These are phyloP conservation scores for Penicillium cinerascens DNA, from an alignment of 495 filamentous ascomycete genomes.

Conservation along the genomic window DNA sequence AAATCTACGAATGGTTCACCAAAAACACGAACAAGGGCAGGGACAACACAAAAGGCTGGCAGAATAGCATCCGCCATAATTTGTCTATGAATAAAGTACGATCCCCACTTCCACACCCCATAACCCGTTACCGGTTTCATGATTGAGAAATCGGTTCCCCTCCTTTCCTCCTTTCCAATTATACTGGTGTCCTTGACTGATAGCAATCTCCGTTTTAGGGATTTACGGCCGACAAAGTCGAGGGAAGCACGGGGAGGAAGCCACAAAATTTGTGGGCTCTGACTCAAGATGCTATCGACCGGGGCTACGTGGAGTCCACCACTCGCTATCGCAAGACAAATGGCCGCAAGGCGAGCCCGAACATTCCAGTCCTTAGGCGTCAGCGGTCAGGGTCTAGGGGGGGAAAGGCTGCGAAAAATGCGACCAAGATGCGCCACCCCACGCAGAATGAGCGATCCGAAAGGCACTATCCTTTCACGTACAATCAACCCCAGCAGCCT, in stretches of 20 bases:
- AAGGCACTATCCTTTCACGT: constrained; percentile 7
- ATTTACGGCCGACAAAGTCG: constrained; percentile 57
- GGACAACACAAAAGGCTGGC: constrained; percentile 75
- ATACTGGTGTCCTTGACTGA: constrained; percentile 7
- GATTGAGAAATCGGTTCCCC: background rate
- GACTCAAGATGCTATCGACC: constrained; percentile 54
- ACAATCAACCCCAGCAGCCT: constrained; percentile 2
- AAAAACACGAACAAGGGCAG: constrained; percentile 74
- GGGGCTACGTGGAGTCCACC: constrained; percentile 68
- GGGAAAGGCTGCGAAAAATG: constrained; percentile 47
- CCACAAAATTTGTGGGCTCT: constrained; percentile 63
- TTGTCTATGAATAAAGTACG: constrained; percentile 93
- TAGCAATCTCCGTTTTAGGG: constrained; percentile 43
- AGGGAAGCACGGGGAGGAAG: constrained; percentile 51
- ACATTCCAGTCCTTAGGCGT: constrained; percentile 44
- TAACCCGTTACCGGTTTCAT: background rate
- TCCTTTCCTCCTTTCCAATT: constrained; percentile 2
- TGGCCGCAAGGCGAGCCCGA: constrained; percentile 44
- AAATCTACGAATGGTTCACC: constrained; percentile 89
- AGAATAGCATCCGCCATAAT: constrained; percentile 96
- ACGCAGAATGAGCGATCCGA: constrained; percentile 24
- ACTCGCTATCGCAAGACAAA: constrained; percentile 63
- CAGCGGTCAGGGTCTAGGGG: constrained; percentile 56
- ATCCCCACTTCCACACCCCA: constrained; percentile 10
- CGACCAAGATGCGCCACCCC: constrained; percentile 22